Evolutionary conservation across 148 eudicot genomes (phyloP), one percentile per base, ranked within the genome.

Genomic region (Linanthus parryae): DNA sequence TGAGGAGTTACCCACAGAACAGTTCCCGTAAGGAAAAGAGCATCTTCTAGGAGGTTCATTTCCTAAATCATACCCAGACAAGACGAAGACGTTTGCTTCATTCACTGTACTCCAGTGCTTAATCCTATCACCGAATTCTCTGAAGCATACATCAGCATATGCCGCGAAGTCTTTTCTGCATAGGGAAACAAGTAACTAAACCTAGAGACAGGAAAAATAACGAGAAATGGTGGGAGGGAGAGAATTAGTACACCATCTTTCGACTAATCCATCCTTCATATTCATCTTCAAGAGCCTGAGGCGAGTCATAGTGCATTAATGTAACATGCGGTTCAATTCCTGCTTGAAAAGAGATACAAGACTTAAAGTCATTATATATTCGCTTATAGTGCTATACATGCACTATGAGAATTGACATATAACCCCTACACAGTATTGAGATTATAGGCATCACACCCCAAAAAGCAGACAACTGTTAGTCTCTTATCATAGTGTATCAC

Each of bases 281-380:
- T 64, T 88, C 81, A 27, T 84, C 86, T 71, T 79, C 78, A 37
- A 88, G 94, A 35, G 44, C 67, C 23, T 76, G 85, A 30, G 94
- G 89, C 9, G 63, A 31, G 67, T 84, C 86, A 36, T 24, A 7
- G 48, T 88, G 94, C 48, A 67, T 8, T 57, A 81, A 20, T 30
- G 89, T 81, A 46, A 75, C 81, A 63, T 88, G 88, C 34, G 92
- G 88, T 57, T 83, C 61, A 44, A 87, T 83, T 50, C 88, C 88
- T 87, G 66, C 58, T 57, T 6, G 30, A 55, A 27, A 28, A 48
- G 6, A 1, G n/a, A 19, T 1, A 20, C 48, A 45, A 22, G 6
- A 45, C 25, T 2, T 3, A 24, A 8, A 6, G 2, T 2, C 18
- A 13, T 13, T 7, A n/a, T n/a, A n/a, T n/a, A n/a, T n/a, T n/a